A percentile compares a stretch with the other conserved stretches of the same genome.
Conservation (phyloP, 306 rosid species). For the Malus fusca region DNA sequence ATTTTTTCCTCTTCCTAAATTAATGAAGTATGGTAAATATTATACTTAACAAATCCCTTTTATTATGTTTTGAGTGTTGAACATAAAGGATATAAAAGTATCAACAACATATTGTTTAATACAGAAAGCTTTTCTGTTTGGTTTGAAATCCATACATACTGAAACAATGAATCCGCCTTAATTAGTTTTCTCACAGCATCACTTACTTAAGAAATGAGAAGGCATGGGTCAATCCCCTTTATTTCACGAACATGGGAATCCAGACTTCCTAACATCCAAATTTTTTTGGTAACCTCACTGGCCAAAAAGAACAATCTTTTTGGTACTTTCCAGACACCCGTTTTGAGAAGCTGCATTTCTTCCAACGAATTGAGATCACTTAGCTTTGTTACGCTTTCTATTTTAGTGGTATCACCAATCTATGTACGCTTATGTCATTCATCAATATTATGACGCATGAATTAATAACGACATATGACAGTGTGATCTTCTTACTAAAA, state of each 20-base stretch:
- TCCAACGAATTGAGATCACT: background rate
- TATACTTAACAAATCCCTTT: background rate
- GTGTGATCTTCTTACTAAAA: too few species aligned
- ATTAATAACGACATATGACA: too few species aligned
- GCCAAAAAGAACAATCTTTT: background rate
- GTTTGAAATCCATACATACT: background rate
- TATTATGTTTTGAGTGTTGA: background rate
- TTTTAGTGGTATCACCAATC: background rate
- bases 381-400: background rate
- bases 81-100: background rate
- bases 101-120: background rate
- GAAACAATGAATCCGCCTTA: background rate
- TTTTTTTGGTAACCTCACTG: background rate
- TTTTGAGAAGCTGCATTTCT: slow-evolving; percentile 13
- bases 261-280: slow-evolving; percentile 6
- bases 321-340: slow-evolving; percentile 5
- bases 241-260: slow-evolving; percentile 16
- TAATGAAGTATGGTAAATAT: background rate
- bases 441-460: too few species aligned
- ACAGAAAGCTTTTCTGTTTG: background rate
- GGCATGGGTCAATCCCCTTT: slow-evolving; percentile 17
- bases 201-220: background rate
- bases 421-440: background rate
- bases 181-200: background rate
- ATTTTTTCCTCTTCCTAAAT: background rate